phyloP scores from a whole-genome alignment of 2,329 filamentous ascomycete species.

The Talaromyces piceae region DNA sequence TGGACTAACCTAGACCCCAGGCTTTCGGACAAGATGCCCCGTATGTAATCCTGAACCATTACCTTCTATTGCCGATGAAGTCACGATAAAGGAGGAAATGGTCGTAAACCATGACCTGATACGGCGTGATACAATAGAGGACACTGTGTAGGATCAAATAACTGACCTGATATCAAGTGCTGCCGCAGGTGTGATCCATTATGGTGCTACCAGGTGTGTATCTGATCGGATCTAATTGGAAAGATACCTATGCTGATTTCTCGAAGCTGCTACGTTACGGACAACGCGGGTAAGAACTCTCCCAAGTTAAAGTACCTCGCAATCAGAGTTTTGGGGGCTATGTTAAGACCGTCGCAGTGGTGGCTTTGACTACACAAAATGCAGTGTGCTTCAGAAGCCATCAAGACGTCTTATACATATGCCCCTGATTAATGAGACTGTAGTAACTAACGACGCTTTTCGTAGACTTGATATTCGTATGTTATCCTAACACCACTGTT shows the following conservation, averaged over 20 bases:
- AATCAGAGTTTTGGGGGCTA: background rate
- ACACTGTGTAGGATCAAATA: background rate
- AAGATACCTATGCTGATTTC: conserved; percentile 23
- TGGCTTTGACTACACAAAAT: background rate
- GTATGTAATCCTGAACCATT: background rate
- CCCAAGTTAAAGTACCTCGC: background rate
- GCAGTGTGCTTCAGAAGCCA: background rate
- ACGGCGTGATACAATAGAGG: background rate
- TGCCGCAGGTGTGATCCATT: conserved; percentile 78
- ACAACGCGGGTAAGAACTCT: conserved; percentile 51
- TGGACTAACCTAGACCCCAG: background rate
- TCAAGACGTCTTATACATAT: background rate
- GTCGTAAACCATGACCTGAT: background rate
- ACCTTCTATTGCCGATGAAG: conserved; percentile 48
- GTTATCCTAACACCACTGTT: background rate
- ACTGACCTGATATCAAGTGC: conserved; percentile 45
- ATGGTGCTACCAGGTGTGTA: conserved; percentile 37
- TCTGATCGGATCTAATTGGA: conserved; percentile 3
- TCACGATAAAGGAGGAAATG: background rate
- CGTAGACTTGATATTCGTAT: background rate
- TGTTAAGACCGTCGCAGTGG: background rate
- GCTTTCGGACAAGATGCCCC: conserved; percentile 1
- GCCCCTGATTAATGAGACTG: background rate
- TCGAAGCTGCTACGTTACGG: conserved; percentile 43
- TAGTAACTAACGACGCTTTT: background rate